Base-by-base conservation (phyloP, 306 rosid genomes). In the Spatholobus suberectus region DNA sequence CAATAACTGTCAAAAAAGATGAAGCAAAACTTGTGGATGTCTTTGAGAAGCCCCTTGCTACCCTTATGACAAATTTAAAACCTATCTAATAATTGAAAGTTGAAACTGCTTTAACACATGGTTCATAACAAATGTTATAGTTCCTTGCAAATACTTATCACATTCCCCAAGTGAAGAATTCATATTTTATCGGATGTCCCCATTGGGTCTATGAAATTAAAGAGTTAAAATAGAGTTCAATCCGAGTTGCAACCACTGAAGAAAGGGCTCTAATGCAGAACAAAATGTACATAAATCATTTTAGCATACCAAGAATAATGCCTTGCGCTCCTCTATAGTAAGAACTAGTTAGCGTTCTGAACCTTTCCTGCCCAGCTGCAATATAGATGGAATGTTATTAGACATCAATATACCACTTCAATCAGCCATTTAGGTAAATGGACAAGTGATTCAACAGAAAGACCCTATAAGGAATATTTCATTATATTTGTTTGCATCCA, bases 341-440 rank as follows among this genome's bases (percentile, higher is more conserved):
- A 78, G 99, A 92, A 75, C 96, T 93, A 43, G 98, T 93, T 76
- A 93, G 85, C 4, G 99, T 96, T 89, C 99, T 90, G 89, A 93
- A 96, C 82, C 97, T 92, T 84, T 96, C 99, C 84, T 96, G 99
- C 17, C 98, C 99, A 83, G 99, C 99, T 96, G 94, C 91, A 92
- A 82, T 23, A 88, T 34, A 87, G 27, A 88, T 78, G 73, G 44
- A 66, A 65, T n/a, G 49, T 75, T 70, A 54, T 37, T 41, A 52
- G 24, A 17, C 47, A 23, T 61, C 44, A 32, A 67, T 78, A 69
- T 87, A 90, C 91, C 85, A 88, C 81, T 87, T 65, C 81, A 17
- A 88, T 90, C 75, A 92, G 81, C 85, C 57, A 76, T 81, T 82
- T 72, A n/a, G 17, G 54, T 76, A 55, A 76, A 70, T 57, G 32